Base-by-base conservation (phyloP, 2,329 filamentous ascomycete genomes). In the Diaporthe citrichinensis region DNA sequence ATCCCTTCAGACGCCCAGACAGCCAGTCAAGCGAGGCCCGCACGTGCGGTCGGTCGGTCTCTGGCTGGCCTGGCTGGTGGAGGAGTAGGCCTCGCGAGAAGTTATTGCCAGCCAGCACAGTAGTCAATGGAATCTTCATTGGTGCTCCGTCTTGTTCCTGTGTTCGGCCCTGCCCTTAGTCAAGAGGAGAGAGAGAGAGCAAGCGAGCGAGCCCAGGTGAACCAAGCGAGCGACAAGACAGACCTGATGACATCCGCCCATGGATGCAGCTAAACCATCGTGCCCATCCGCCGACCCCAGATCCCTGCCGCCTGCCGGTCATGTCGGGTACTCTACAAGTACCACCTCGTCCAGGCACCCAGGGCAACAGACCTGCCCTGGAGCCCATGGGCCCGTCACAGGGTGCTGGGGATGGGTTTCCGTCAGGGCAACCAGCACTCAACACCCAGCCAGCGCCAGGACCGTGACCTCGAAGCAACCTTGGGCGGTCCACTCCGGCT, bases 1-100 rank as follows among this genome's bases (percentile, higher is more conserved):
- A 71, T 69, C 57, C 41, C 55, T 72, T 62, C 71, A 61, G 71
- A 72, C 57, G 71, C 69, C 69, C 69, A 58, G 69, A 72, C 69
- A 62, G 31, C 46, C 41, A 69, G 65, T 36, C 65, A 53, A 41
- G 65, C 49, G 65, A 55, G 5, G 65, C 49, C 65, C 41, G 65
- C 49, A 51, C 49, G 65, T 68, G 65, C 34, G 65, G 61, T 49
- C 25, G 59, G 59, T n/a, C 44, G 41, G 65, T 53, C 31, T 36
- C 59, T 62, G 39, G 44, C 61, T 67, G 61, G 61, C 61, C 25
- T 12, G 62, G 10, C 31, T 25, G 62, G 17, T 8, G 36, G 62
- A 36, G 23, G 23, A 53, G 46, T 17, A 53, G 46, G 15, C 41
- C 61, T 31, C 25, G n/a, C 7, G 28, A 10, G n/a, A 31, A 44